phyloP scores from a whole-genome alignment of 2,329 filamentous ascomycete genomes.

The Cordyceps javanica region DNA sequence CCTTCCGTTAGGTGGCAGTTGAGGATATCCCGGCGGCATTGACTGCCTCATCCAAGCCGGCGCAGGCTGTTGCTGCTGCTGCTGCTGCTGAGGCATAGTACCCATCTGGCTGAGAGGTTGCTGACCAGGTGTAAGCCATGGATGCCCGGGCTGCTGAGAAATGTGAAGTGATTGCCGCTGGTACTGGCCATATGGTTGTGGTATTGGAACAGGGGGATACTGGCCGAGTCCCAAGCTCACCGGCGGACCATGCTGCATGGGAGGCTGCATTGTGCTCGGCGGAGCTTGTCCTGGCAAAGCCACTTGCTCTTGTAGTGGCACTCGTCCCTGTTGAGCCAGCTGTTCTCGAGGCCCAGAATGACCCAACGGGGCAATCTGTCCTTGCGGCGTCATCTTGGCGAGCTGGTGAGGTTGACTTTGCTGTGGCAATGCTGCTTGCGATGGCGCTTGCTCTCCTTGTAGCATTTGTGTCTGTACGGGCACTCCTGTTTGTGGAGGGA shows the following conservation, averaged over 20 bases:
- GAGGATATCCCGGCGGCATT: background rate
- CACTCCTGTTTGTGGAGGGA: too few relatives aligned
- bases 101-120: background rate
- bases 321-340: background rate
- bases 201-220: slow-evolving; percentile 2
- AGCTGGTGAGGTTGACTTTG: background rate
- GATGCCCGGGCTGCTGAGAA: background rate
- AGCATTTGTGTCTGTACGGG: background rate
- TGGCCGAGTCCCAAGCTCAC: background rate
- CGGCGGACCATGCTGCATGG: background rate
- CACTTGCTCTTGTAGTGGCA: background rate
- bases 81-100: background rate
- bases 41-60: background rate
- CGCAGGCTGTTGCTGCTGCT: background rate
- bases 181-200: background rate
- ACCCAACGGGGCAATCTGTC: background rate
- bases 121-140: background rate
- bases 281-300: background rate
- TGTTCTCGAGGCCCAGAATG: background rate
- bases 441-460: too few relatives aligned
- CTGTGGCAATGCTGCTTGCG: background rate
- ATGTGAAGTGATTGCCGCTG: background rate
- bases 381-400: background rate
- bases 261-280: background rate
- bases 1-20: background rate